These are phyloP conservation scores for Aspergillus biplanus DNA, from an alignment of 495 filamentous ascomycete species.

Conservation along the genomic window DNA sequence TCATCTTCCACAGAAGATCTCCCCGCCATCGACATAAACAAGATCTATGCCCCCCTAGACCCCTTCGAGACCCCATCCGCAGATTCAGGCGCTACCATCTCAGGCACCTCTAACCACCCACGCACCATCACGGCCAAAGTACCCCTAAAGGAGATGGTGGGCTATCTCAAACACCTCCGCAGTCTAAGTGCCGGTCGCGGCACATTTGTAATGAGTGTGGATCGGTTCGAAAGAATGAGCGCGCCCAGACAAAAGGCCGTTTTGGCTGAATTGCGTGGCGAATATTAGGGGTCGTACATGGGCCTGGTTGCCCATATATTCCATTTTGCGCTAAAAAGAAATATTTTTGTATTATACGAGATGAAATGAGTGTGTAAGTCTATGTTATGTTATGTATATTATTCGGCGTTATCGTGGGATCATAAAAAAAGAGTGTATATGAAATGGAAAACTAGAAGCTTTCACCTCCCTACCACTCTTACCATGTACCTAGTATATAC, in stretches of 20 bases:
- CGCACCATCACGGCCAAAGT: conserved; percentile 79
- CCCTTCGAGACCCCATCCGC: conserved; percentile 66
- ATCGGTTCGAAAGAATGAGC: conserved; percentile 86
- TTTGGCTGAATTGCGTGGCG: conserved; percentile 53
- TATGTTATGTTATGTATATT: too few relatives aligned
- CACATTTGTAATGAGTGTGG: conserved; percentile 88
- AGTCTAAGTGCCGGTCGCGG: conserved; percentile 88
- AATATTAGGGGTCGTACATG: conserved; percentile 24
- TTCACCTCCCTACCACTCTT: too few relatives aligned
- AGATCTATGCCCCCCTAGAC: conserved; percentile 83
- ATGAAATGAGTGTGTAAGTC: too few relatives aligned
- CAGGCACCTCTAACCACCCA: conserved; percentile 40
- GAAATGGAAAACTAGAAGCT: too few relatives aligned
- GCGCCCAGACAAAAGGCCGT: conserved; percentile 63
- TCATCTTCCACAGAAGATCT: conserved; percentile 27
- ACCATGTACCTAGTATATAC: too few relatives aligned
- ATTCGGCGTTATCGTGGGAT: too few relatives aligned
- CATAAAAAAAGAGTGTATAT: too few relatives aligned
- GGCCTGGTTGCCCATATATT: neutral
- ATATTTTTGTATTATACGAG: conserved; percentile 9
- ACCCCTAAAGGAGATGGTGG: conserved; percentile 95
- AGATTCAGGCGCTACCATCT: conserved; percentile 19
- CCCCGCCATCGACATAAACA: conserved; percentile 62
- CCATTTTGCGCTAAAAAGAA: neutral
- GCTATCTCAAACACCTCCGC: conserved; percentile 88